These are phyloP conservation scores for Penicillium sp. DNA, from an alignment of 2,329 filamentous ascomycete species.

Conservation along the genomic window DNA sequence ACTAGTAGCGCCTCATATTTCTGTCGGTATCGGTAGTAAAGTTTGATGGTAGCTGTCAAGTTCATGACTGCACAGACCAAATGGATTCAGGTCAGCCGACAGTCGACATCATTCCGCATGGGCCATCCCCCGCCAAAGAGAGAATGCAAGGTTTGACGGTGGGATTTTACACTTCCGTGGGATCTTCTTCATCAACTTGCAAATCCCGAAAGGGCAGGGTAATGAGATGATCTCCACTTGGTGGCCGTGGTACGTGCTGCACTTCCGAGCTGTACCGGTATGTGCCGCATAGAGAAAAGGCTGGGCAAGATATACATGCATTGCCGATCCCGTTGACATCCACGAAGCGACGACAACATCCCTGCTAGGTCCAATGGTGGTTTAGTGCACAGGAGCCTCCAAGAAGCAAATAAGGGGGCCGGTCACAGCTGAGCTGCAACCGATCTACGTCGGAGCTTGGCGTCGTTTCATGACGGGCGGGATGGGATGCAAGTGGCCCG, in stretches of 20 bases:
- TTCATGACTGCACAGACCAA: conserved; percentile 45
- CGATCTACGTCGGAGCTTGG: conserved; percentile 26
- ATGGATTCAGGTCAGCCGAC: conserved; percentile 30
- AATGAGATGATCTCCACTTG: conserved; percentile 1
- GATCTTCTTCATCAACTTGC: conserved; percentile 15
- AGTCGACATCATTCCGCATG: conserved; percentile 48
- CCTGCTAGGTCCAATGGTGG: not conserved
- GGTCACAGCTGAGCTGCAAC: conserved; percentile 10
- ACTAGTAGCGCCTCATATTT: not conserved
- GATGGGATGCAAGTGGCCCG: conserved; percentile 26
- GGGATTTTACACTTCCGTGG: conserved; percentile 8
- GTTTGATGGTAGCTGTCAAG: conserved; percentile 12
- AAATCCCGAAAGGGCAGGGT: not conserved
- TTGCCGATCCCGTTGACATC: conserved; percentile 15
- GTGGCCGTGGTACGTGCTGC: not conserved
- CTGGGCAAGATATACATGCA: conserved; percentile 1
- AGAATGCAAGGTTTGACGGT: conserved; percentile 19
- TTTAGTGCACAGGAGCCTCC: conserved; percentile 1
- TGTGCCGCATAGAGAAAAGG: conserved; percentile 5
- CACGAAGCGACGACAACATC: not conserved
- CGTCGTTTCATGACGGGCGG: conserved; percentile 26
- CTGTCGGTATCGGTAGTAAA: not conserved
- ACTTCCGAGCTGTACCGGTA: not conserved
- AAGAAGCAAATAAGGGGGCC: not conserved
- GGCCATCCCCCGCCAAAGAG: conserved; percentile 17